These are phyloP conservation scores for Choiromyces venosus DNA, from an alignment of 495 filamentous ascomycete species.

Conservation along the genomic window DNA sequence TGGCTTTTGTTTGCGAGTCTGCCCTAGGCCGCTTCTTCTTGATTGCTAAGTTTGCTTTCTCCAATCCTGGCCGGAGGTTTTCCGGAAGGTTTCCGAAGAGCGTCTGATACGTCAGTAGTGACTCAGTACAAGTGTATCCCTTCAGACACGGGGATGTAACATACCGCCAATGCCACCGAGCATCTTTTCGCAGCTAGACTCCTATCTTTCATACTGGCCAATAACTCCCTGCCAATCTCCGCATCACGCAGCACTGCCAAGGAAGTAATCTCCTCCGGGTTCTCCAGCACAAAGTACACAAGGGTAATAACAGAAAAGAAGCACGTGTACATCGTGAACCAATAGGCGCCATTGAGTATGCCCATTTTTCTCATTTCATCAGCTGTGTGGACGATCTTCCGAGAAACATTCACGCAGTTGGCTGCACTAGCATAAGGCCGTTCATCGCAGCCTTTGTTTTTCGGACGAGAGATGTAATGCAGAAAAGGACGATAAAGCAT, in stretches of 20 bases:
- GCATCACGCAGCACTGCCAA: constrained; percentile 77
- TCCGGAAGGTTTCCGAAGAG: constrained; percentile 79
- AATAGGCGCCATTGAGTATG: constrained; percentile 82
- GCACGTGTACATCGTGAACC: constrained; percentile 94
- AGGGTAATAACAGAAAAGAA: constrained; percentile 91
- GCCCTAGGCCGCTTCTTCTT: constrained; percentile 57
- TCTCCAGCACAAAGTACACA: constrained; percentile 85
- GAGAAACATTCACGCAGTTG: constrained; percentile 79
- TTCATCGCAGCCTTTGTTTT: constrained; percentile 68
- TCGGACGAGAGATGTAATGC: constrained; percentile 76
- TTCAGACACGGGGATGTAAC: constrained; percentile 35
- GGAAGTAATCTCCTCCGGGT: constrained; percentile 70
- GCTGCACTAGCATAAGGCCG: constrained; percentile 85
- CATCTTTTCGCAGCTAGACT: constrained; percentile 87
- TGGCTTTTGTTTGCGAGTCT: constrained; percentile 43
- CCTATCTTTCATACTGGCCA: constrained; percentile 68
- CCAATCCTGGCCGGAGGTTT: constrained; percentile 52
- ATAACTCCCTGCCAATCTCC: constrained; percentile 71
- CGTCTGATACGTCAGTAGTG: constrained; percentile 51
- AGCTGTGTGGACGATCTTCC: constrained; percentile 90
- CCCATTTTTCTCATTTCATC: constrained; percentile 79
- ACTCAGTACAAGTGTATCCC: constrained; percentile 10
- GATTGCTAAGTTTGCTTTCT: constrained; percentile 42
- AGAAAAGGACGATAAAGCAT: constrained; percentile 92
- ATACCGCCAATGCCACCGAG: constrained; percentile 65